Evolutionary conservation across 2,329 filamentous ascomycete species (phyloP).

Genomic region (Fusarium dlaminii): DNA sequence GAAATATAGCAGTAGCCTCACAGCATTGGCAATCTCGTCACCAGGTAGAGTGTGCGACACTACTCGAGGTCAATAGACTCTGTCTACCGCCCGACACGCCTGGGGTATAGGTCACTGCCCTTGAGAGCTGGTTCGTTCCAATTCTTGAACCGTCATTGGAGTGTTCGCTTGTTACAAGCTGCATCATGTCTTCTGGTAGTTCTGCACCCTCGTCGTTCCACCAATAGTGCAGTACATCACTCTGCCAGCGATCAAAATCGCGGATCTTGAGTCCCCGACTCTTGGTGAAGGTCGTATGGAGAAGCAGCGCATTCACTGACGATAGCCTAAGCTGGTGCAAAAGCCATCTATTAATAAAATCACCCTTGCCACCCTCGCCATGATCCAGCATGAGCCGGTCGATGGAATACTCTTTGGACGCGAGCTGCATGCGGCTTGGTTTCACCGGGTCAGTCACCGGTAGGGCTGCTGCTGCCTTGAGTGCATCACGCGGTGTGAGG

Average conservation of each 20-base stretch:
- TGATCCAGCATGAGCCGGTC: slow-evolving; percentile 52
- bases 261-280: slow-evolving; percentile 46
- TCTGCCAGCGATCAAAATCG: slow-evolving; percentile 49
- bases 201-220: slow-evolving; percentile 44
- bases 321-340: slow-evolving; percentile 60
- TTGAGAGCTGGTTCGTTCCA: slow-evolving; percentile 41
- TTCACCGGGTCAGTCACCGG: slow-evolving; percentile 49
- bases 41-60: slow-evolving; percentile 21
- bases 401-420: slow-evolving; percentile 61
- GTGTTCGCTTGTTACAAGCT: slow-evolving; percentile 33
- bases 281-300: slow-evolving; percentile 50
- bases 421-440: slow-evolving; percentile 49
- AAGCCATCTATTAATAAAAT: slow-evolving; percentile 62
- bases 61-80: slow-evolving; percentile 10
- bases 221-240: slow-evolving; percentile 52
- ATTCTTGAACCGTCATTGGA: slow-evolving; percentile 40
- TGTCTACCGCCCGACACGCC: neutral
- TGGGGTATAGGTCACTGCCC: slow-evolving; percentile 43
- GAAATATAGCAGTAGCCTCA: neutral
- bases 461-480: slow-evolving; percentile 52
- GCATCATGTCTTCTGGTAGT: slow-evolving; percentile 16
- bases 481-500: slow-evolving; percentile 52
- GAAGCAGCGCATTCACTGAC: slow-evolving; percentile 55
- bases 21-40: neutral
- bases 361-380: slow-evolving; percentile 50